Evolutionary conservation across 305 asterid species (phyloP).

Genomic region (Stenogyne calaminthoides): DNA sequence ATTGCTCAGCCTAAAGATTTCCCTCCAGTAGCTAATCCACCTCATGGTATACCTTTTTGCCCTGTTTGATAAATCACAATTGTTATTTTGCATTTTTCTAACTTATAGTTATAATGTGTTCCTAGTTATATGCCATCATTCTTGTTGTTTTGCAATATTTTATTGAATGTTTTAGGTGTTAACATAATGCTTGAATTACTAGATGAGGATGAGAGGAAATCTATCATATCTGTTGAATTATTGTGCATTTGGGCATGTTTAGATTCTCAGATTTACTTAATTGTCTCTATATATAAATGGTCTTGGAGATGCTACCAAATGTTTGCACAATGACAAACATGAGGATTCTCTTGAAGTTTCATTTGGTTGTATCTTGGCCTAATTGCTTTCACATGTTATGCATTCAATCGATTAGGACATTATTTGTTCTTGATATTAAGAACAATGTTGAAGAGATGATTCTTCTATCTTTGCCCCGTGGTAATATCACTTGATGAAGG

Average conservation of each 20-base stretch:
- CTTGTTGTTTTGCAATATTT: no score
- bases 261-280: background rate
- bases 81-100: no score
- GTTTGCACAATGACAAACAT: background rate
- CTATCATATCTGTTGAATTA: no score
- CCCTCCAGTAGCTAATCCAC: slow-evolving; percentile 41
- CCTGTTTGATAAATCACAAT: background rate
- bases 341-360: background rate
- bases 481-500: no score
- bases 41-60: slow-evolving; percentile 38
- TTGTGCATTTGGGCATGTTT: background rate
- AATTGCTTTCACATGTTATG: background rate
- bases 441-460: no score
- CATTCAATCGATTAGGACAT: background rate
- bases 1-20: slow-evolving; percentile 50
- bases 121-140: no score
- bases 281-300: background rate
- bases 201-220: no score
- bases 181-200: no score
- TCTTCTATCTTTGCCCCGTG: no score
- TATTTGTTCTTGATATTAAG: background rate
- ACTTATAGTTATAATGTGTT: no score
- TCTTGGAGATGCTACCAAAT: background rate
- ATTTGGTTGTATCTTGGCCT: background rate
- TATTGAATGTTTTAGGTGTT: no score